Evolutionary conservation across 768 basidiomycete genomes (phyloP).

Genomic region (Russula lepida): DNA sequence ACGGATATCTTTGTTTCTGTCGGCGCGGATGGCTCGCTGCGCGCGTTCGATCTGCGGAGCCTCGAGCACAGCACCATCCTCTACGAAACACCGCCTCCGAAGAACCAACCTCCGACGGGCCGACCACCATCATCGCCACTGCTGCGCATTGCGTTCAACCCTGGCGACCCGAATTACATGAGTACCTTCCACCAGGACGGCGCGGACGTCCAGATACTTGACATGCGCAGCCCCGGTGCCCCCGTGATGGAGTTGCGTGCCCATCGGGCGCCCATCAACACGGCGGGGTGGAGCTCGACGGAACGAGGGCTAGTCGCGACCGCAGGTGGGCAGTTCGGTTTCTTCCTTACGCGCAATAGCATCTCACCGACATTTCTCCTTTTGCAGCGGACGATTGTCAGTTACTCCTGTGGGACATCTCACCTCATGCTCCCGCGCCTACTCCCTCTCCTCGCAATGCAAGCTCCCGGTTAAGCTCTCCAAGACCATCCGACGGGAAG

Average conservation of each 20-base stretch:
- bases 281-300: conserved; percentile 82
- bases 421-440: conserved; percentile 45
- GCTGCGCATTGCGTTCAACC: conserved; percentile 84
- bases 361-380: not conserved
- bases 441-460: conserved; percentile 61
- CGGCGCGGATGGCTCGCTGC: conserved; percentile 91
- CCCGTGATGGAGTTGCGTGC: conserved; percentile 88
- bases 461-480: conserved; percentile 68
- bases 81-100: conserved; percentile 85
- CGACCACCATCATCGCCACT: conserved; percentile 75
- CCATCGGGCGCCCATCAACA: conserved; percentile 76
- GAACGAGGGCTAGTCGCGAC: conserved; percentile 81
- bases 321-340: conserved; percentile 49
- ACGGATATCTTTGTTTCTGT: conserved; percentile 98
- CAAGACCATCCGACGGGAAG: conserved; percentile 65
- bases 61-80: conserved; percentile 98
- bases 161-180: conserved; percentile 89
- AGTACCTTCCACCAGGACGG: conserved; percentile 96
- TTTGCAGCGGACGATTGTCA: conserved; percentile 83
- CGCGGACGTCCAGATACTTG: conserved; percentile 81
- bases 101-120: conserved; percentile 53
- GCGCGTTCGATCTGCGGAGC: conserved; percentile 93
- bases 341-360: not conserved
- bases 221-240: conserved; percentile 94
- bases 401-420: conserved; percentile 87